Conservation (phyloP, 1,284 basidiomycete genomes). For the Trichosporon asahii region DNA sequence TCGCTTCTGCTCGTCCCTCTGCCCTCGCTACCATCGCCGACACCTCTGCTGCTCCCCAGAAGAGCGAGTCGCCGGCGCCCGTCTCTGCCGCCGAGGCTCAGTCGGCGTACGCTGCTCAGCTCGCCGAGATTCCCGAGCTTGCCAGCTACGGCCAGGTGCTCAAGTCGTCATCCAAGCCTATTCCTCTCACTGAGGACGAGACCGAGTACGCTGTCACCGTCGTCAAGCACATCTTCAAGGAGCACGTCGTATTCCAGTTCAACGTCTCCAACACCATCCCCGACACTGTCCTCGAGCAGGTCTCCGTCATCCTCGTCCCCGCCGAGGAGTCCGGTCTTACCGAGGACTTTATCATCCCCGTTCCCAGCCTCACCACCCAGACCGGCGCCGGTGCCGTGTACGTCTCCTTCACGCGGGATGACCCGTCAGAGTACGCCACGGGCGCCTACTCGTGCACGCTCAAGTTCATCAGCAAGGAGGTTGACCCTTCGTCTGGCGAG, state of each 20-base stretch:
- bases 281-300: slow-evolving; percentile 94
- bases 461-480: slow-evolving; percentile 95
- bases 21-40: slow-evolving; percentile 70
- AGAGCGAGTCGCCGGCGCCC: slow-evolving; percentile 62
- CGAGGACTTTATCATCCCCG: slow-evolving; percentile 93
- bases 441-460: slow-evolving; percentile 90
- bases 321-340: slow-evolving; percentile 67
- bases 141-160: slow-evolving; percentile 79
- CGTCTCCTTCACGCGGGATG: slow-evolving; percentile 85
- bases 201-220: slow-evolving; percentile 97
- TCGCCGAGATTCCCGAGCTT: slow-evolving; percentile 82
- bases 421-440: slow-evolving; percentile 70
- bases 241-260: slow-evolving; percentile 98
- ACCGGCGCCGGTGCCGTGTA: slow-evolving; percentile 80
- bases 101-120: slow-evolving; percentile 79
- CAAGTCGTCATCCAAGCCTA: slow-evolving; percentile 76
- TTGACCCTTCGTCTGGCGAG: slow-evolving; percentile 92
- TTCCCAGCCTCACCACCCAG: slow-evolving; percentile 65
- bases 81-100: slow-evolving; percentile 71
- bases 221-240: slow-evolving; percentile 95
- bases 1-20: slow-evolving; percentile 68
- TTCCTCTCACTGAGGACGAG: slow-evolving; percentile 90
- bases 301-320: slow-evolving; percentile 88
- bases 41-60: slow-evolving; percentile 55
- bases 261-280: slow-evolving; percentile 98